Conservation (phyloP, 352 stramenopile genomes). For the Globisporangium middletonii region DNA sequence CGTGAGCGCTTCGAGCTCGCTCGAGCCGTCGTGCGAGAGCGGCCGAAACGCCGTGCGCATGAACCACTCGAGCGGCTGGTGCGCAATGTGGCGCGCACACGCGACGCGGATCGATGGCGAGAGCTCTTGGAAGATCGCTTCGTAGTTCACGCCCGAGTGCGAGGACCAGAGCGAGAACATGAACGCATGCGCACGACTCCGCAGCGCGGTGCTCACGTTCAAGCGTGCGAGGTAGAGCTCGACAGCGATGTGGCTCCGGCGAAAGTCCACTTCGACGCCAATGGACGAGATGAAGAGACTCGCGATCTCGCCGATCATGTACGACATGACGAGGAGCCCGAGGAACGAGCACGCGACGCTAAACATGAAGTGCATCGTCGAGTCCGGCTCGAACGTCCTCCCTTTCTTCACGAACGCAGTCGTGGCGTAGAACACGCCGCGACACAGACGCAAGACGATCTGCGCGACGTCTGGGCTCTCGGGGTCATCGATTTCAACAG, state of each 20-base stretch:
- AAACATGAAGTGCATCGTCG: conserved; percentile 30
- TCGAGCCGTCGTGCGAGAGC: conserved; percentile 10
- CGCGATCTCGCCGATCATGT: conserved; percentile 63
- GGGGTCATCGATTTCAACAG: conserved; percentile 23
- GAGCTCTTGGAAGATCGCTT: conserved; percentile 37
- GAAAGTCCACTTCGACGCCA: conserved; percentile 49
- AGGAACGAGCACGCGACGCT: conserved; percentile 40
- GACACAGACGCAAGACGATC: conserved; percentile 26
- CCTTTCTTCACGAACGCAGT: conserved; percentile 59
- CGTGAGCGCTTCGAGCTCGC: conserved; percentile 22
- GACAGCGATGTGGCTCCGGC: conserved; percentile 46
- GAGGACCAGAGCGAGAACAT: conserved; percentile 51
- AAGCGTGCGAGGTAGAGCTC: conserved; percentile 42
- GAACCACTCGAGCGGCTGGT: conserved; percentile 30
- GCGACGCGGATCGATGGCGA: conserved; percentile 33
- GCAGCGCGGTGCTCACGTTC: conserved; percentile 29
- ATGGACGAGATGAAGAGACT: conserved; percentile 64
- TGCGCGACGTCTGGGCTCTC: conserved; percentile 17
- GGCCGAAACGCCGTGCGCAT: conserved; percentile 21
- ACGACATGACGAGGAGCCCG: conserved; percentile 48
- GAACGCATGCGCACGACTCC: conserved; percentile 35
- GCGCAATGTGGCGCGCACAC: conserved; percentile 28
- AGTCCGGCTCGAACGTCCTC: conserved; percentile 25
- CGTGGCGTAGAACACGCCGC: conserved; percentile 40
- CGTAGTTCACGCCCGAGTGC: conserved; percentile 42